Base-by-base conservation (phyloP, 345 rosid species). In the Syzygium jambos region DNA sequence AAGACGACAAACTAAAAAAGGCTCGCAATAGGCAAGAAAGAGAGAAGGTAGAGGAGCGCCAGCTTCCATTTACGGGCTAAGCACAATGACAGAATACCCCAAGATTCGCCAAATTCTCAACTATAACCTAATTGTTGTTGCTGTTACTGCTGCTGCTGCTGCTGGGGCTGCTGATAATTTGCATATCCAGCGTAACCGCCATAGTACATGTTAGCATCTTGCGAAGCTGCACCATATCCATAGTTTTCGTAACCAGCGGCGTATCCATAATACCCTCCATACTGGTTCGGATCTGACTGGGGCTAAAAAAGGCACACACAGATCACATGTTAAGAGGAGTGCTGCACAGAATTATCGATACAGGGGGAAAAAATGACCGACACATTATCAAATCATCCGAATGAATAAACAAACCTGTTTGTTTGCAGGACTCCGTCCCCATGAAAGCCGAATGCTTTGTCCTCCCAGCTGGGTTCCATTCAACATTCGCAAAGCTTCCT, bases 391-490 rank as follows among this genome's bases (percentile, higher is more conserved):
- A 53, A 34, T 87, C 53, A 55, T 34, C 51, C 19, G 2, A 77
- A 38, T 11, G 19, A 52, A 9, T 38, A 38, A 29, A 88, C 12
- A 7, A 1, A 95, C 99, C 96, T 96, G 99, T 88, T 96, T 97
- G 94, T 91, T 92, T 43, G 96, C 91, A 85, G 98, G 96, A 87
- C 94, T 97, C 22, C 98, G 98, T 59, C 99, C 99, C 99, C 99
- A 97, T 43, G 99, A 96, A 82, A 97, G 98, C 77, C 99, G 92
- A 25, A 97, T 92, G 30, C 90, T 95, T 90, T 96, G 98, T 57
- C 98, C 98, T 2, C 96, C 94, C 91, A 97, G 85, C 85, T 85
- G 93, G 86, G 92, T 91, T 85, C 99, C 99, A 85, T 95, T 93
- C 84, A 97, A 85, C 86, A 53, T 78, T 86, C 92, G 87, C 86